Evolutionary conservation across 768 basidiomycete genomes (phyloP), one percentile per base, ranked within the genome.

Genomic region (Rhizopogon vesiculosus): DNA sequence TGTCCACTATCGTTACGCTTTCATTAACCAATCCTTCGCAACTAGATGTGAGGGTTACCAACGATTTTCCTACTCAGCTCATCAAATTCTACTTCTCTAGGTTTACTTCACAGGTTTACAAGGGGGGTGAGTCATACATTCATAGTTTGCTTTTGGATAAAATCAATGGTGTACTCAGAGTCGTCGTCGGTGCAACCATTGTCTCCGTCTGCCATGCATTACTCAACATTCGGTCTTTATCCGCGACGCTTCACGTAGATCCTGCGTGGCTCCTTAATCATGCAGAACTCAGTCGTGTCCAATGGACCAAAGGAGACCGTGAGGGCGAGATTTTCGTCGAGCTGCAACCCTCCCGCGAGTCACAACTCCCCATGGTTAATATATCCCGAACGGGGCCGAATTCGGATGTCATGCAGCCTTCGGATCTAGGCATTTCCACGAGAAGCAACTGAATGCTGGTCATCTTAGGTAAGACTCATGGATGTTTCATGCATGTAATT

Each of bases 281-380:
- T 57, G 68, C 70, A 10, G 74, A 78, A 64, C 70, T 77, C n/a
- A 72, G 69, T 49, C 73, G 76, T 13, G 70, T 77, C 1, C 65
- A 59, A 2, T 74, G 72, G 72, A 67, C 64, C 31, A 58, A 48
- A 19, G 75, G 72, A 6, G 59, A 64, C 3, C 66, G 63, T n/a
- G 68, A 71, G 29, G 69, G 70, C 31, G 74, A 75, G 58, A 61
- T 76, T 44, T 45, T 29, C 15, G 56, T 56, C 25, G 56, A 48
- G 18, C 16, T 38, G 9, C 2, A 35, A 15, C 2, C 29, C 22
- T 38, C 19, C 8, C 8, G 15, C 19, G 9, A 35, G 2, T 7
- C 48, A 3, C 33, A 35, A 49, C 33, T 49, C 15, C 48, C 33
- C 19, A 35, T 48, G 46, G 9, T 15, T 2, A 35, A 35, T 49